Base-by-base conservation (phyloP, 352 stramenopile species). In the Aphanomyces cochlioides region DNA sequence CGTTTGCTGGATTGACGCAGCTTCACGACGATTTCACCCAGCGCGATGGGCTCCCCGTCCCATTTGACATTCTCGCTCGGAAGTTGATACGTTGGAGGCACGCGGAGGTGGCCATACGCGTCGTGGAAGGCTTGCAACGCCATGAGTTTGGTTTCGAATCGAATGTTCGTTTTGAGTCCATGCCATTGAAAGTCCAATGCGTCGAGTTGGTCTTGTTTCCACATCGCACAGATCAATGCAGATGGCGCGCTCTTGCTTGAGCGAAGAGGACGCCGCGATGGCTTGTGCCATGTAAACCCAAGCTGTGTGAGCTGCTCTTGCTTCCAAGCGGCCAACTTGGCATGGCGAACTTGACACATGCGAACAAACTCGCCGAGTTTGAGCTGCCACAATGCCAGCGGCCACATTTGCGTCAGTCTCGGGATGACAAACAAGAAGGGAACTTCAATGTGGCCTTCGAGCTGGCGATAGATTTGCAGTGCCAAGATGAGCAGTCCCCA, bases 171-270 rank as follows among this genome's bases (percentile, higher is more conserved):
- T 28, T 36, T 19, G 17, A 36, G 17, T 19, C 50, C 50, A 36
- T 58, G 7, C 50, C 50, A 58, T 36, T 58, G 17, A 58, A 58
- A 58, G 50, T 28, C 50, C 7, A 58, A 8, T 8, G 50, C 50
- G 17, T 58, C 50, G 1, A 58, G 50, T 28, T 19, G 17, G 15
- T 8, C 15, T 36, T 36, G 50, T 19, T 58, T 58, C 15, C 15
- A 19, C 17, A 37, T 36, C 15, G 28, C 28, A 28, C 28, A 28
- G 28, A 28, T 0, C 28, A 28, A 28, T 28, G 28, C 28, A 0
- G 28, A 28, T 2, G 28, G 28, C 28, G 28, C 28, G 28, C 28
- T 28, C 28, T 28, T 28, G 28, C 28, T 28, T 28, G 28, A 28
- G 28, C 28, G 28, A 28, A 28, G 28, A 28, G 28, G 28, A 28